Base-by-base conservation (phyloP, 176 grass and related monocot genomes). In the Miscanthus lutarioriparius region DNA sequence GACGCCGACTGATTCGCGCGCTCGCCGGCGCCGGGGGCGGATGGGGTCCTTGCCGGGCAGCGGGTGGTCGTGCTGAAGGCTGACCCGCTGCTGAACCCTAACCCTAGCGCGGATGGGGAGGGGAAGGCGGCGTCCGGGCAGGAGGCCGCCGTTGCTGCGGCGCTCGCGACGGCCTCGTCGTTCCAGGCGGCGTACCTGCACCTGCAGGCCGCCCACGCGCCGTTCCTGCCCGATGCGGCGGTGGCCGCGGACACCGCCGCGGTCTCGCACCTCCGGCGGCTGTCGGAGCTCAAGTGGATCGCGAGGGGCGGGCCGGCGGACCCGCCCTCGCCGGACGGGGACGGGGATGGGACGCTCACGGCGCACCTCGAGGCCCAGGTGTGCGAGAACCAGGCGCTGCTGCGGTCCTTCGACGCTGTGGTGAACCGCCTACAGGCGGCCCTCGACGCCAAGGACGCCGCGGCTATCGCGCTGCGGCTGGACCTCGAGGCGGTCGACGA, bases 1-100 rank as follows among this genome's bases (percentile, higher is more conserved):
- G 80, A 94, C 28, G 91, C 87, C 28, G 79, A 83, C 43, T 80
- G 73, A 1, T 51, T 81, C 22, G 83, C 67, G 48, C 66, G 66
- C 30, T 63, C 80, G 3, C 78, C 75, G 17, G 82, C 71, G 27
- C 58, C 75, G 1, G 56, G 65, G 5, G 83, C 76, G 0, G 91
- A 90, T 11, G 93, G 87, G 35, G 53, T 99, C 65, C 84, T 99
- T 5, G 91, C 96, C 35, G 91, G 90, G 51, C 96, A 99, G 82
- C 86, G 93, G 56, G 96, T 99, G 58, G 86, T 99, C 51, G 96
- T 99, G 72, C 91, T 99, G 27, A 92, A 94, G 87, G 93, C 93
- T 61, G 93, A 99, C 70, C 83, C 86, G 13, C 86, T 75, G 49
- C 28, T 30, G 28, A 30, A 30, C 28, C 28, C 28, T 30, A 30